These are phyloP conservation scores for Blastomyces silverae DNA, from an alignment of 2,329 filamentous ascomycete species.

Conservation along the genomic window DNA sequence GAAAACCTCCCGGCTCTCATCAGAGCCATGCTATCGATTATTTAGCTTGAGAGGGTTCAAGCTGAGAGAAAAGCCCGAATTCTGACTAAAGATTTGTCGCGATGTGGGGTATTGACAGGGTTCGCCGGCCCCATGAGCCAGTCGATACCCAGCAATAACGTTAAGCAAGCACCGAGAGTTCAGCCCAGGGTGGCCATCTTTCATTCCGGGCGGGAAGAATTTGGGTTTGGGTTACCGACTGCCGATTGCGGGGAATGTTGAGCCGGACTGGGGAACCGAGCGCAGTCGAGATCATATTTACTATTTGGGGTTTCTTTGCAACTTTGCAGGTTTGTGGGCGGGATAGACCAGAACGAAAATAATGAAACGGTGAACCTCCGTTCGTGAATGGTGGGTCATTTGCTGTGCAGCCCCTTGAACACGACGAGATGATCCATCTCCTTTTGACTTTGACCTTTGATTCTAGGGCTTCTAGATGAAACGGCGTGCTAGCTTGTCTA, in stretches of 20 bases:
- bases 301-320: no score
- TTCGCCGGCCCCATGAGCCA: not conserved
- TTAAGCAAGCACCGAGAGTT: not conserved
- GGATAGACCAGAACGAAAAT: not conserved
- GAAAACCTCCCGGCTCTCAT: not conserved
- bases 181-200: not conserved
- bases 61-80: not conserved
- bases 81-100: not conserved
- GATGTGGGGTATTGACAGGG: slow-evolving; percentile 7
- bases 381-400: not conserved
- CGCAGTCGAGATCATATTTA: not conserved
- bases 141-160: not conserved
- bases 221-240: not conserved
- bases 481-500: not conserved
- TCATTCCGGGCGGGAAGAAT: not conserved
- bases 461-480: not conserved
- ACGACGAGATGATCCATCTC: not conserved
- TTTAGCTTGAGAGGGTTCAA: not conserved
- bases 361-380: not conserved
- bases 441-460: not conserved
- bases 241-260: not conserved
- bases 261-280: not conserved
- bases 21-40: not conserved
- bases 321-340: not conserved
- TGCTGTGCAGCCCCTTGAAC: not conserved